Evolutionary conservation across 2,329 filamentous ascomycete species (phyloP).

Genomic region (Alternaria alternata): DNA sequence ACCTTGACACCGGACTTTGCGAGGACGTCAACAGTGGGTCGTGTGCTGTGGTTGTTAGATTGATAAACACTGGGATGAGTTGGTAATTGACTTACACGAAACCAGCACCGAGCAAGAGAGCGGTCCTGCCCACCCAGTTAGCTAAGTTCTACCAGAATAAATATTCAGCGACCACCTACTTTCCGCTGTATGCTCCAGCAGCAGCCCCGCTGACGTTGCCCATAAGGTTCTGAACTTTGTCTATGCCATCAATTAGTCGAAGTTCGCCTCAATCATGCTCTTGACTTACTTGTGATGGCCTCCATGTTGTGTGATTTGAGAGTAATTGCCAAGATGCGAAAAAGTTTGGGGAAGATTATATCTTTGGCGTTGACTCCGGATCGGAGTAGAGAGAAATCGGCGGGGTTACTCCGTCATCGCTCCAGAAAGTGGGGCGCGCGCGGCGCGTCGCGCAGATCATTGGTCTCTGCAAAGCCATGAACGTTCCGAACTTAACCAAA

Average conservation of each 20-base stretch:
- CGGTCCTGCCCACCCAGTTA: constrained; percentile 42
- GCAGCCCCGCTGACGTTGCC: constrained; percentile 32
- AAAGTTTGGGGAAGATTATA: constrained; percentile 35
- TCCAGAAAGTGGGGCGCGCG: constrained; percentile 24
- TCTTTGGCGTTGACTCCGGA: constrained; percentile 39
- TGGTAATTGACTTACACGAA: constrained; percentile 43
- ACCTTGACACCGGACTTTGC: constrained; percentile 65
- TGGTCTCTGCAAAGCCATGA: neutral
- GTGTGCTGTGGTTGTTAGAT: constrained; percentile 46
- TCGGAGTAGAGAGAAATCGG: constrained; percentile 39
- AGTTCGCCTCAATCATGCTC: constrained; percentile 8
- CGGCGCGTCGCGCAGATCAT: constrained; percentile 7
- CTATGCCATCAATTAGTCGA: constrained; percentile 31
- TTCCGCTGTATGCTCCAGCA: constrained; percentile 36
- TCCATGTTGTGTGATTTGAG: constrained; percentile 45
- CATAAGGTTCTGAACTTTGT: constrained; percentile 45
- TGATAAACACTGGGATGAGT: too few species aligned
- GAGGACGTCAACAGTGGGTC: constrained; percentile 67
- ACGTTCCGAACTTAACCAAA: neutral
- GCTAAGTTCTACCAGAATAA: neutral
- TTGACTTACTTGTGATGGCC: constrained; percentile 43
- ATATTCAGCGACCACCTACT: constrained; percentile 38
- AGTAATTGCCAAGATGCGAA: constrained; percentile 10
- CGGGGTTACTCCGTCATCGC: constrained; percentile 48
- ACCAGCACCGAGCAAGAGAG: constrained; percentile 51